Percentiles rank a stretch among this genome's conserved stretches.
These are phyloP conservation scores for Microdochium trichocladiopsis DNA, from an alignment of 2,329 filamentous ascomycete species.

Conservation along the genomic window DNA sequence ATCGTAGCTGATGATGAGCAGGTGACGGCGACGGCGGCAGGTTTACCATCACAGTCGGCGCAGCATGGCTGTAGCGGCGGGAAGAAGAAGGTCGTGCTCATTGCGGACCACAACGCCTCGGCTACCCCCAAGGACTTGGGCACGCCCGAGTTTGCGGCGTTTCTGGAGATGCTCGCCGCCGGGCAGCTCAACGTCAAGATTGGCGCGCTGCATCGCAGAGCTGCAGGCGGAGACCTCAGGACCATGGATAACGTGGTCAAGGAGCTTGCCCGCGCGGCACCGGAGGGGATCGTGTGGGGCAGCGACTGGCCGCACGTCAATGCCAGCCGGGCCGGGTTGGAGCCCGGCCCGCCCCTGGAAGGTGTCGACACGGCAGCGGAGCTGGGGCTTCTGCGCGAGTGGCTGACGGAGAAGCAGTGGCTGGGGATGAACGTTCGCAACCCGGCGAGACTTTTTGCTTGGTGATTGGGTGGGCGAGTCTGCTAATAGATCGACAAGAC, in stretches of 20 bases:
- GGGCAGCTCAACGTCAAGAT: neutral
- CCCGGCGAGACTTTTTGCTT: neutral
- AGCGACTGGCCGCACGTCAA: neutral
- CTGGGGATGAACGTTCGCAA: neutral
- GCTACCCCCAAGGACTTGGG: neutral
- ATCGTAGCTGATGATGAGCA: neutral
- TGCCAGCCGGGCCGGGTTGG: neutral
- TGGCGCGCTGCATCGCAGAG: neutral
- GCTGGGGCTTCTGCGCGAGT: neutral
- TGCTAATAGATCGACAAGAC: too few relatives aligned
- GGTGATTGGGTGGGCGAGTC: too few relatives aligned
- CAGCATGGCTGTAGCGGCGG: neutral
- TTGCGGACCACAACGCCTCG: neutral
- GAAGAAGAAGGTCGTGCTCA: neutral
- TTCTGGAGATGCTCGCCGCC: neutral
- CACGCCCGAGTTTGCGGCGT: neutral
- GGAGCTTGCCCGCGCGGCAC: neutral
- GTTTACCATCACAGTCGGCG: neutral
- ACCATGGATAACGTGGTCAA: neutral
- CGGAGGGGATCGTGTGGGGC: neutral
- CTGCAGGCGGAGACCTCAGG: neutral
- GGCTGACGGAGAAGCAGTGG: neutral
- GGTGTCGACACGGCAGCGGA: neutral
- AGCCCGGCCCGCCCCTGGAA: neutral
- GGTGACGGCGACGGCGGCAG: neutral